Evolutionary conservation across 2,329 filamentous ascomycete genomes (phyloP), one percentile per base, ranked within the genome.

Genomic region (Xylariaceae sp.): DNA sequence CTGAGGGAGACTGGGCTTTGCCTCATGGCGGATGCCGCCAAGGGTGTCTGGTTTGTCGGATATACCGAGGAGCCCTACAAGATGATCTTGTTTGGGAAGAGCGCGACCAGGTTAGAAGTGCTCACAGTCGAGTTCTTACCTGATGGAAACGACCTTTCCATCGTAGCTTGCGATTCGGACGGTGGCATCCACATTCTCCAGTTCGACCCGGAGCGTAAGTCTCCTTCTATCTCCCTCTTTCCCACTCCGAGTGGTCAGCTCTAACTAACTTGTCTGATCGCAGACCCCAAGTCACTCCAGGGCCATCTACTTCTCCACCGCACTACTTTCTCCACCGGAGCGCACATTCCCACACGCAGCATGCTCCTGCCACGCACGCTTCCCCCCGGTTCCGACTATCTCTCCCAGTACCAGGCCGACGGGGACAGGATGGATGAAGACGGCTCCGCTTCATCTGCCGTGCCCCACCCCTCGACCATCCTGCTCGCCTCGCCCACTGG

Each of bases 11-110:
- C 88, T 0, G 89, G 90, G 0, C 72, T 98, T 59, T 88, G 86
- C 55, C 71, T 95, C 9, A 81, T 96, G 66, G 85, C 86, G 0
- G 92, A 98, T 65, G 86, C 85, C 1, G 81, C 92, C 59, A 95
- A 95, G 66, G 92, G 92, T 0, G 72, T 97, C 2, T 97, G 92
- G 88, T 94, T 98, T 51, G 85, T 87, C 0, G 92, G 92, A 1
- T 98, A 96, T 58, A 92, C 86, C 7, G 90, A 98, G 65, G 92
- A 97, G 56, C 92, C 92, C 1, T 98, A 97, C 60, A 89, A 85
- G 51, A 88, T 98, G 79, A 84, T 88, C 46, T 74, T 96, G 3
- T 88, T 97, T 50, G 88, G 89, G 29, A 96, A 96, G 64, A 87
- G 84, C 52, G 75, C 82, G 27, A 83, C 85, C 14, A 78, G 77